Evolutionary conservation across 2,329 filamentous ascomycete genomes (phyloP).

Genomic region (Aspergillus versicolor): DNA sequence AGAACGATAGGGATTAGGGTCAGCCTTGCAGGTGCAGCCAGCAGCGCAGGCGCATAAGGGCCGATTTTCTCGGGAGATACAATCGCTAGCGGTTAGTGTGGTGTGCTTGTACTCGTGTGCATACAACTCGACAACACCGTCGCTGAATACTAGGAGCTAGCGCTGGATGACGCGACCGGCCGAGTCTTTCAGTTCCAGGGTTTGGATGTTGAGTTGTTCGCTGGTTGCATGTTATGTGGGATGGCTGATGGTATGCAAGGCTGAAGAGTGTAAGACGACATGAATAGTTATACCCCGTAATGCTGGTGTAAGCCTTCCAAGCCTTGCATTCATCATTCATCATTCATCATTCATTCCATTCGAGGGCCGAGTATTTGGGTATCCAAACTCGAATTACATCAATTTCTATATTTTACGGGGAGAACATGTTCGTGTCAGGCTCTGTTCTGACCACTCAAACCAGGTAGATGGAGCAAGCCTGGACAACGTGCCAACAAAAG

Average conservation of each 20-base stretch:
- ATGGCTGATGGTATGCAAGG: not conserved
- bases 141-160: too few species aligned
- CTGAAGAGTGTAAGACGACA: not conserved
- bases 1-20: not conserved
- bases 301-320: not conserved
- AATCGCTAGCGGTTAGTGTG: not conserved
- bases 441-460: not conserved
- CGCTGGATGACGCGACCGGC: not conserved
- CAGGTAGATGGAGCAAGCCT: not conserved
- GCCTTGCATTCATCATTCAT: not conserved
- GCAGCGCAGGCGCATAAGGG: too few species aligned
- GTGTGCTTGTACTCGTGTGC: not conserved
- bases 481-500: constrained; percentile 1
- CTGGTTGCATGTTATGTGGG: not conserved
- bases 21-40: constrained; percentile 1
- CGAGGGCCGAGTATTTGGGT: not conserved
- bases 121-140: not conserved
- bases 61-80: not conserved
- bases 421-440: constrained; percentile 2
- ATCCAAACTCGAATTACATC: not conserved
- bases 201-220: not conserved
- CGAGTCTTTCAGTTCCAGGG: not conserved
- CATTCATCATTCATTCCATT: too few species aligned
- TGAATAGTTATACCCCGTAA: not conserved
- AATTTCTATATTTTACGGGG: not conserved